Percentiles rank a stretch among this genome's conserved stretches.
Evolutionary conservation across 306 rosid genomes (phyloP).

Genomic region (Casuarina cunninghamiana): DNA sequence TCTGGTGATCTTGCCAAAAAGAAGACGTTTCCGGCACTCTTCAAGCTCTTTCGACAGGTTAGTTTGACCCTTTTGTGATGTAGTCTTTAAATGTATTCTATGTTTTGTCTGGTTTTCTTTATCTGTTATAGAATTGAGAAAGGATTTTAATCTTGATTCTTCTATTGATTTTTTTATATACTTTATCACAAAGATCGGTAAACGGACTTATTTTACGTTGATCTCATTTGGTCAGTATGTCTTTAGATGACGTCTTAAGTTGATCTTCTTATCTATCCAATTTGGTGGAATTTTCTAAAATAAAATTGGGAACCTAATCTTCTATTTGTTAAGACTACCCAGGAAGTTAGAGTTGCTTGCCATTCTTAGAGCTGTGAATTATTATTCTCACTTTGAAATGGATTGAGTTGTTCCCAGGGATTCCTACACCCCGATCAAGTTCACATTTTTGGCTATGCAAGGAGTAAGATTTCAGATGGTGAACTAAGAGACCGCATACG

Average conservation of each 20-base stretch:
- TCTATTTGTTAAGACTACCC: not conserved
- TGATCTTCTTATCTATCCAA: not conserved
- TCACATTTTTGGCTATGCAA: constrained; percentile 94
- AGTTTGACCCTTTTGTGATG: not conserved
- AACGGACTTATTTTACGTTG: not conserved
- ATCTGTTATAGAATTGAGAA: not conserved
- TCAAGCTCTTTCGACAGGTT: constrained; percentile 81
- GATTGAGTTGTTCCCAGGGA: constrained; percentile 54
- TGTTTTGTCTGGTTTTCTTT: not conserved
- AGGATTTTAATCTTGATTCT: not conserved
- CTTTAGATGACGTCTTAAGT: not conserved
- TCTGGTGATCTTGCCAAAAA: constrained; percentile 99
- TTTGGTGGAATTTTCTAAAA: not conserved
- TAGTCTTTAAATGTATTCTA: not conserved
- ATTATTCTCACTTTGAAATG: constrained; percentile 8
- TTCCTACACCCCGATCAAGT: constrained; percentile 73
- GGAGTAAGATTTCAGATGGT: constrained; percentile 76
- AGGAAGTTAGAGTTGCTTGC: not conserved
- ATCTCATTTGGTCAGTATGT: not conserved
- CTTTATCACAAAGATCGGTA: not conserved
- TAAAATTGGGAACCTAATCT: not conserved
- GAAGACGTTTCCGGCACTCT: constrained; percentile 98
- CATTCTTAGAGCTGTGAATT: constrained; percentile 1
- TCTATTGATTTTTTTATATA: not conserved
- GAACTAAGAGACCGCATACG: constrained; percentile 79